Evolutionary conservation across 345 rosid species (phyloP).

Genomic region (Lepidium didymum): DNA sequence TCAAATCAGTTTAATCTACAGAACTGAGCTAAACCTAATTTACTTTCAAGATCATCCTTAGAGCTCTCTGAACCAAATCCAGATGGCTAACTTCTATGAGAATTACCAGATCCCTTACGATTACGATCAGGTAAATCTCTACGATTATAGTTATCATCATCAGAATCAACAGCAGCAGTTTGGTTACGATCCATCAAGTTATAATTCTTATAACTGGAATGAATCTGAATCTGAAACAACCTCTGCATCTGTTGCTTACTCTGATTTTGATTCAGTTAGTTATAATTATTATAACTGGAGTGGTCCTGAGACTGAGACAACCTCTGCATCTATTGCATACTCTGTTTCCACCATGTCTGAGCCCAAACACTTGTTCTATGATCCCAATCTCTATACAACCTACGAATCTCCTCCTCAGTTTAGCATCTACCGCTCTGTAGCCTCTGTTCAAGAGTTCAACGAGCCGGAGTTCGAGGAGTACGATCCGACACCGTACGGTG

Average conservation of each 20-base stretch:
- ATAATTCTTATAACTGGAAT: conserved; percentile 18
- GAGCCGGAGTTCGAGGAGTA: conserved; percentile 55
- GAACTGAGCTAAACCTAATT: not conserved
- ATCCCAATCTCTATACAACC: conserved; percentile 21
- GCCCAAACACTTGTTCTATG: conserved; percentile 30
- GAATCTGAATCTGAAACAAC: conserved; percentile 12
- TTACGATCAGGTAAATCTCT: conserved; percentile 12
- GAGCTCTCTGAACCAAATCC: conserved; percentile 1
- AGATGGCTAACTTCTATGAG: conserved; percentile 19
- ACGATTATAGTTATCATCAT: conserved; percentile 5
- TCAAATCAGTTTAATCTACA: conserved; percentile 9
- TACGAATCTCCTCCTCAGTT: conserved; percentile 32
- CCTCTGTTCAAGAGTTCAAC: conserved; percentile 34
- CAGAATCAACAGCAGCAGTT: not conserved
- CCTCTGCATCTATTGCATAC: conserved; percentile 30
- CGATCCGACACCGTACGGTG: conserved; percentile 70
- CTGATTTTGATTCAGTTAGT: conserved; percentile 21
- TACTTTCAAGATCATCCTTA: not conserved
- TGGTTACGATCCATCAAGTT: conserved; percentile 7
- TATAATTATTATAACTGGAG: conserved; percentile 18
- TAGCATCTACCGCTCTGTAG: conserved; percentile 32
- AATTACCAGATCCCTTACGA: conserved; percentile 19
- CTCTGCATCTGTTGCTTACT: conserved; percentile 32
- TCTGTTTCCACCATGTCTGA: conserved; percentile 39
- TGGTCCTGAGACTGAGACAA: conserved; percentile 19